phyloP scores from a whole-genome alignment of 2,329 filamentous ascomycete genomes.

The Alternaria infectoria region DNA sequence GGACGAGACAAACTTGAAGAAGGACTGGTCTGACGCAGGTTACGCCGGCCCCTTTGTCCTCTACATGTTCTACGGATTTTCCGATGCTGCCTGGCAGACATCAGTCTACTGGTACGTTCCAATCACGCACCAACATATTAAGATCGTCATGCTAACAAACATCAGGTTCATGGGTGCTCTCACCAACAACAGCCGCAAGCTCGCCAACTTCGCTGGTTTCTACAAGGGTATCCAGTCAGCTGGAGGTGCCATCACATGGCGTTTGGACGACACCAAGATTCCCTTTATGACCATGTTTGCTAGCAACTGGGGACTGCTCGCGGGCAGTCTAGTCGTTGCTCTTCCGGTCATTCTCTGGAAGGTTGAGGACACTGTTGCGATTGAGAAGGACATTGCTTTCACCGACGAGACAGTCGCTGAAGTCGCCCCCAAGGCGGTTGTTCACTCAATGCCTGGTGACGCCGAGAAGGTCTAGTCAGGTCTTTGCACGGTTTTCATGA shows the following conservation, averaged over 20 bases:
- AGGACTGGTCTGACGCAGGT: slow-evolving; percentile 71
- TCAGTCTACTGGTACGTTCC: slow-evolving; percentile 80
- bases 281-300: slow-evolving; percentile 76
- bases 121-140: neutral
- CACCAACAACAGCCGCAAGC: slow-evolving; percentile 89
- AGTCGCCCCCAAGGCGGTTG: slow-evolving; percentile 54
- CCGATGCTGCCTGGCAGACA: slow-evolving; percentile 89
- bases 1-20: slow-evolving; percentile 41
- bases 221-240: slow-evolving; percentile 93
- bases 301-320: slow-evolving; percentile 76
- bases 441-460: slow-evolving; percentile 19
- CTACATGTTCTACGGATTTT: slow-evolving; percentile 90
- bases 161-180: slow-evolving; percentile 75
- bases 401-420: slow-evolving; percentile 82
- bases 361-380: slow-evolving; percentile 78
- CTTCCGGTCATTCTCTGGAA: slow-evolving; percentile 78
- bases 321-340: slow-evolving; percentile 75
- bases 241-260: slow-evolving; percentile 77
- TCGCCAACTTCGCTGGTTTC: slow-evolving; percentile 89
- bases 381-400: slow-evolving; percentile 84
- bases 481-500: slow-evolving; percentile 7
- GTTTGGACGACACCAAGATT: slow-evolving; percentile 65
- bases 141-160: neutral
- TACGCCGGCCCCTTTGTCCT: slow-evolving; percentile 84
- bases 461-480: slow-evolving; percentile 38